phyloP scores from a whole-genome alignment of 208 protist genomes.

The Acanthamoeba sp. region DNA sequence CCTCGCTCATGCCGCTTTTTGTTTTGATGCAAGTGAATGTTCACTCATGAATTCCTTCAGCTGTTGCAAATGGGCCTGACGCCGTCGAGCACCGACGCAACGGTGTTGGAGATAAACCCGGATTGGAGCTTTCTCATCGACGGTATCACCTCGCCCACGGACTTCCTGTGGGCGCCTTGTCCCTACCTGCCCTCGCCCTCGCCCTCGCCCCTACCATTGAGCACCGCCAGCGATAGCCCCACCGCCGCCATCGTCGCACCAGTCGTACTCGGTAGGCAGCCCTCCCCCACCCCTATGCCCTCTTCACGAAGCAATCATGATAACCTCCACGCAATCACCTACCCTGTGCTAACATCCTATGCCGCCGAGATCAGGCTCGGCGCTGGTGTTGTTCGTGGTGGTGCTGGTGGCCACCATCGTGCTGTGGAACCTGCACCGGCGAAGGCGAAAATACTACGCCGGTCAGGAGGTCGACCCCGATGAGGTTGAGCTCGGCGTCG shows the following conservation, averaged over 20 bases:
- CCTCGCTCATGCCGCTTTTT: background rate
- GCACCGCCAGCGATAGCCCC: background rate
- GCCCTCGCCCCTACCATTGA: background rate
- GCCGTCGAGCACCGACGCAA: too few relatives aligned
- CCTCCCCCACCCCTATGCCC: background rate
- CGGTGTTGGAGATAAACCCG: background rate
- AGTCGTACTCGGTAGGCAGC: background rate
- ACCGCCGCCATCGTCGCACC: background rate
- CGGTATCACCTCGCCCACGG: background rate
- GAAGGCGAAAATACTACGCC: slow-evolving; percentile 35
- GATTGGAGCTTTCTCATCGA: background rate
- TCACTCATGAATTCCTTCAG: too few relatives aligned
- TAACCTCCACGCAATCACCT: too few relatives aligned
- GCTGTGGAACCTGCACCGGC: background rate
- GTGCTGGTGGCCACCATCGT: background rate
- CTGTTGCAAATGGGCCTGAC: too few relatives aligned
- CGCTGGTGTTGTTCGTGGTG: background rate
- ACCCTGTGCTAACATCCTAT: too few relatives aligned
- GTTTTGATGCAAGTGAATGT: background rate
- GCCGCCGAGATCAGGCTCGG: too few relatives aligned
- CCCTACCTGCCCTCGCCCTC: background rate
- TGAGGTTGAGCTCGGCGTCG: background rate
- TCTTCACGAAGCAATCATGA: too few relatives aligned
- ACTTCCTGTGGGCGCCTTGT: slow-evolving; percentile 30
- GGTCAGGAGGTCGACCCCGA: background rate